Evolutionary conservation across 345 rosid genomes (phyloP).

Genomic region (thale cress (Arabidopsis thaliana)): DNA sequence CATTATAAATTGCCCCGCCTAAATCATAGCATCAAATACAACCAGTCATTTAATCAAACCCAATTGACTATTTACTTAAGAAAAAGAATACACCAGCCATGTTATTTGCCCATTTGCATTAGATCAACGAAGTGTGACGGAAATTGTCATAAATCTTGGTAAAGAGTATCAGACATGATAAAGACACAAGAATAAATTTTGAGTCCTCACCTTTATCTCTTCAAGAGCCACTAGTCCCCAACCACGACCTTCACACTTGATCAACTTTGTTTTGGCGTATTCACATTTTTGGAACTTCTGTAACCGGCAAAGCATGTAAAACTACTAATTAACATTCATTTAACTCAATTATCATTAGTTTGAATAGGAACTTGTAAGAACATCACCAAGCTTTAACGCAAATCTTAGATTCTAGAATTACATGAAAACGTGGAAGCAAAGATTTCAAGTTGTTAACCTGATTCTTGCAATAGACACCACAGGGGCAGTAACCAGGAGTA

Average conservation of each 20-base stretch:
- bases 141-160: not conserved
- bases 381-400: not conserved
- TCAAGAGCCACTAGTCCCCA: slow-evolving; percentile 90
- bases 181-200: slow-evolving; percentile 11
- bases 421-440: slow-evolving; percentile 7
- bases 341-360: not conserved
- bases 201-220: slow-evolving; percentile 68
- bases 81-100: slow-evolving; percentile 9
- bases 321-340: slow-evolving; percentile 23
- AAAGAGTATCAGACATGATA: not conserved
- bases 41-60: slow-evolving; percentile 10
- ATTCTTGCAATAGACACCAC: slow-evolving; percentile 76
- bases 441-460: slow-evolving; percentile 54
- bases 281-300: slow-evolving; percentile 89
- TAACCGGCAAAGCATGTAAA: slow-evolving; percentile 19
- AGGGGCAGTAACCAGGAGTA: slow-evolving; percentile 81
- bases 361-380: not conserved
- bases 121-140: not conserved
- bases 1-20: slow-evolving; percentile 87
- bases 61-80: not conserved
- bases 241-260: slow-evolving; percentile 82
- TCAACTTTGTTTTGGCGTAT: slow-evolving; percentile 76
- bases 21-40: slow-evolving; percentile 34
- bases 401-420: not conserved
- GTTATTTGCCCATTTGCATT: not conserved